Evolutionary conservation across 2,329 filamentous ascomycete species (phyloP).

Genomic region (Aspergillaceae sp.): DNA sequence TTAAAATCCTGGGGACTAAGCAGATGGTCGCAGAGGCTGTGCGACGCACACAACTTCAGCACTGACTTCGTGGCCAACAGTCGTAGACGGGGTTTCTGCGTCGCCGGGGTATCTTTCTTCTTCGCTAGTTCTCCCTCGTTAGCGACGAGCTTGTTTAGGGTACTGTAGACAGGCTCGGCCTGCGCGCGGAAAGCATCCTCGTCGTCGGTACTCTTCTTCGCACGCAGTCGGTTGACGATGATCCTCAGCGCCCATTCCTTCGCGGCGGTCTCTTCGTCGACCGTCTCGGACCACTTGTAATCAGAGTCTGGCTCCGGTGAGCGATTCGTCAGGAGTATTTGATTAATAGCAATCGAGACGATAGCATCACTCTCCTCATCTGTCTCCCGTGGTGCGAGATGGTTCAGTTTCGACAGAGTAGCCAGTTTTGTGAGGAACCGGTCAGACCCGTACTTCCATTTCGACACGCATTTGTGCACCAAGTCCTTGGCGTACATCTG

Average conservation of each 20-base stretch:
- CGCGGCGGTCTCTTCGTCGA: slow-evolving; percentile 73
- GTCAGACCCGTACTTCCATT: slow-evolving; percentile 62
- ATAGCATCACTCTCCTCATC: slow-evolving; percentile 69
- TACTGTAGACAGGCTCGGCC: slow-evolving; percentile 63
- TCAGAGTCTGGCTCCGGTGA: slow-evolving; percentile 46
- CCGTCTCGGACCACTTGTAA: slow-evolving; percentile 59
- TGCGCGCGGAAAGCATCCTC: slow-evolving; percentile 40
- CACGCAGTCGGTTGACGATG: slow-evolving; percentile 75
- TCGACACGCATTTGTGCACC: slow-evolving; percentile 63
- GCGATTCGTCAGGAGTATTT: slow-evolving; percentile 64
- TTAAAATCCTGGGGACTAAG: slow-evolving; percentile 71
- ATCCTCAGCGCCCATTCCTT: slow-evolving; percentile 79
- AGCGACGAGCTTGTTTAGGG: slow-evolving; percentile 67
- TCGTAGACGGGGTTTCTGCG: slow-evolving; percentile 72
- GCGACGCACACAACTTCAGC: slow-evolving; percentile 73
- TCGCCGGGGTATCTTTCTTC: slow-evolving; percentile 61
- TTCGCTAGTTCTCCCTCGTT: slow-evolving; percentile 74
- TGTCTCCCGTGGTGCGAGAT: slow-evolving; percentile 64
- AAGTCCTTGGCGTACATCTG: slow-evolving; percentile 81
- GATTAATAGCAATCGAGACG: slow-evolving; percentile 64
- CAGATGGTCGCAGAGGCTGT: slow-evolving; percentile 62
- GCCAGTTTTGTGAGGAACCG: slow-evolving; percentile 59
- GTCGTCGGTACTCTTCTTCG: slow-evolving; percentile 43
- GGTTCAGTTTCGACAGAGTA: slow-evolving; percentile 57
- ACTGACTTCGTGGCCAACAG: slow-evolving; percentile 71